Evolutionary conservation across 2,329 filamentous ascomycete species (phyloP), one percentile per base, ranked within the genome.

Genomic region (Trichoderma breve): DNA sequence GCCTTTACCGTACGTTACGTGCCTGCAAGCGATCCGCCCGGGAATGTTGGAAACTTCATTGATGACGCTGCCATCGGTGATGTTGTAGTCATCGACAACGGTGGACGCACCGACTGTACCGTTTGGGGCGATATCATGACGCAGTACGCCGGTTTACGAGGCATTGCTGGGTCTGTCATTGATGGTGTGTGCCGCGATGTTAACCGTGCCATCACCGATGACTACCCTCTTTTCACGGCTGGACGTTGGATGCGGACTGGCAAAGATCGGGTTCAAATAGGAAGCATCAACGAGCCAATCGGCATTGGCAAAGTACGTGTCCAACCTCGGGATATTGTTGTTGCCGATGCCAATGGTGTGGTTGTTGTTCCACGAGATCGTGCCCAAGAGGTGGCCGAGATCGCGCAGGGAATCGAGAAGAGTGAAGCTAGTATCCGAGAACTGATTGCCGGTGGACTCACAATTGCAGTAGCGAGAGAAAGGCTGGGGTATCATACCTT

Each of bases 241-340:
- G 79, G 78, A 0, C 78, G 79, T 6, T 80, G 78, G 78, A 80
- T 80, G 79, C 75, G 79, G 18, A 80, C 79, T 1, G 78, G 78
- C 30, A 80, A 80, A 55, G 79, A 79, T 62, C 74, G 79, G 0
- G 78, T 80, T 21, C 77, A 80, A 58, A 75, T 80, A 2, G 78
- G 74, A 15, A 77, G 73, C 6, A 73, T 79, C 39, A 80, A 79
- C 32, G 76, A 79, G 63, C 18, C 76, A 0, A 74, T 80, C 21
- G 76, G 78, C 6, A 72, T 80, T 7, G 39, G 39, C 39, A 43
- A 43, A n/a, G 39, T 43, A 43, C 39, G 6, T 43, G 39, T 43
- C 14, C 15, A 43, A n/a, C 39, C 39, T 18, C 39, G 39, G 15
- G 39, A 43, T n/a, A n/a, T 43, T n/a, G 39, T 43, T 43, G 18